Conservation (phyloP, 495 filamentous ascomycete species). For the Thermothielavioides terrestris region DNA sequence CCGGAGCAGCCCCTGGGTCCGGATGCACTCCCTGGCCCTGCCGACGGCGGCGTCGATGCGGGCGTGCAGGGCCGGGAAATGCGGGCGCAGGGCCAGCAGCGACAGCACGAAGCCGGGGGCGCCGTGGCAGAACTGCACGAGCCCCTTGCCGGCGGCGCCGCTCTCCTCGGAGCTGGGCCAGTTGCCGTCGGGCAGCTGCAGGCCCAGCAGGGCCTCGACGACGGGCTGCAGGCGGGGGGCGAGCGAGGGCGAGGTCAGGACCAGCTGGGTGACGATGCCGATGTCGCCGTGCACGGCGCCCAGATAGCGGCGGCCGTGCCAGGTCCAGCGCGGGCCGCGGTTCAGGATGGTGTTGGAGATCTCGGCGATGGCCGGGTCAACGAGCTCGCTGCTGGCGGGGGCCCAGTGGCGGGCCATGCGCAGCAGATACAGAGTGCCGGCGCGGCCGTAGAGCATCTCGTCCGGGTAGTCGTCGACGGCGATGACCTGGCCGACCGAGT, state of each 20-base stretch:
- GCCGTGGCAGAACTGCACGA: slow-evolving; percentile 62
- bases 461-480: slow-evolving; percentile 25
- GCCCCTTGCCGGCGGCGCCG: slow-evolving; percentile 19
- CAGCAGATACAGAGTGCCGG: slow-evolving; percentile 54
- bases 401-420: slow-evolving; percentile 32
- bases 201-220: slow-evolving; percentile 38
- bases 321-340: slow-evolving; percentile 43
- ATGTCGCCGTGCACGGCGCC: slow-evolving; percentile 55
- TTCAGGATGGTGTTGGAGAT: slow-evolving; percentile 30
- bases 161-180: slow-evolving; percentile 29
- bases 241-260: slow-evolving; percentile 36
- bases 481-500: slow-evolving; percentile 30
- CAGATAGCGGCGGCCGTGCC: slow-evolving; percentile 49
- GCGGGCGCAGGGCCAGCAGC: slow-evolving; percentile 38
- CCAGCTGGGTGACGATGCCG: slow-evolving; percentile 55
- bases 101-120: slow-evolving; percentile 53
- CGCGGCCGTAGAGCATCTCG: slow-evolving; percentile 53
- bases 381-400: slow-evolving; percentile 19
- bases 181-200: slow-evolving; percentile 36
- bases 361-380: slow-evolving; percentile 28
- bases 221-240: slow-evolving; percentile 33
- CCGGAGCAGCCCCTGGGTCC: slow-evolving; percentile 45
- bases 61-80: slow-evolving; percentile 40
- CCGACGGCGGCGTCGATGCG: slow-evolving; percentile 41
- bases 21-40: slow-evolving; percentile 39